phyloP scores from a whole-genome alignment of 1,284 basidiomycete species.

The Anthracocystis setariae region DNA sequence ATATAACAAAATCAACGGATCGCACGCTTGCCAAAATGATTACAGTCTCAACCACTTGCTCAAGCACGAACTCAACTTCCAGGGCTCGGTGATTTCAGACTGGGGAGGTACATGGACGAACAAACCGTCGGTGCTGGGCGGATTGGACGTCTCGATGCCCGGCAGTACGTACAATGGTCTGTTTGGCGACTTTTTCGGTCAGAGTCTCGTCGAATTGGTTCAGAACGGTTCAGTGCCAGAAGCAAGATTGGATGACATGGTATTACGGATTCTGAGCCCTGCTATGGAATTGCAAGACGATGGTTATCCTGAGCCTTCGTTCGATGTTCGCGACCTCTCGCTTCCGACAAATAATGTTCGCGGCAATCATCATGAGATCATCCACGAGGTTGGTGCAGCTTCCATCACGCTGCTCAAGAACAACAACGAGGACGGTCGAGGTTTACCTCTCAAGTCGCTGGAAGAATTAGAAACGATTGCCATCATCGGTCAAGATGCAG shows the following conservation, averaged over 20 bases:
- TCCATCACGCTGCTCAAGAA: conserved; percentile 60
- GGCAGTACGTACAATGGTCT: conserved; percentile 42
- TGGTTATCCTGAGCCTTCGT: conserved; percentile 35
- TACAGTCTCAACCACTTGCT: conserved; percentile 76
- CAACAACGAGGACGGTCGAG: conserved; percentile 20
- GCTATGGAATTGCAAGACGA: conserved; percentile 52
- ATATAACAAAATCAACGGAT: conserved; percentile 74
- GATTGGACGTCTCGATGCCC: conserved; percentile 74
- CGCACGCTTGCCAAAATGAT: conserved; percentile 76
- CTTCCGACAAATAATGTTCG: conserved; percentile 51
- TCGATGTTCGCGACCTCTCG: conserved; percentile 40
- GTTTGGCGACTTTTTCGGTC: conserved; percentile 66
- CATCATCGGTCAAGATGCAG: conserved; percentile 44
- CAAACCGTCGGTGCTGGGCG: conserved; percentile 71
- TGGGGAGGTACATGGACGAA: conserved; percentile 54
- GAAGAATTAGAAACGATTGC: conserved; percentile 29
- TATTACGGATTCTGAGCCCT: conserved; percentile 58
- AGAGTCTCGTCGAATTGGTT: conserved; percentile 74
- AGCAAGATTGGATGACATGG: conserved; percentile 71
- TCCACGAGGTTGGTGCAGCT: conserved; percentile 51
- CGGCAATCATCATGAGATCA: conserved; percentile 50
- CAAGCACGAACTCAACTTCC: conserved; percentile 80
- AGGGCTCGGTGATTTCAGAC: conserved; percentile 74
- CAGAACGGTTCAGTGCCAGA: conserved; percentile 76
- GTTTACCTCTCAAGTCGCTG: conserved; percentile 41